Conservation (phyloP, 2,329 filamentous ascomycete genomes). For the Aspergillus aculeatus region DNA sequence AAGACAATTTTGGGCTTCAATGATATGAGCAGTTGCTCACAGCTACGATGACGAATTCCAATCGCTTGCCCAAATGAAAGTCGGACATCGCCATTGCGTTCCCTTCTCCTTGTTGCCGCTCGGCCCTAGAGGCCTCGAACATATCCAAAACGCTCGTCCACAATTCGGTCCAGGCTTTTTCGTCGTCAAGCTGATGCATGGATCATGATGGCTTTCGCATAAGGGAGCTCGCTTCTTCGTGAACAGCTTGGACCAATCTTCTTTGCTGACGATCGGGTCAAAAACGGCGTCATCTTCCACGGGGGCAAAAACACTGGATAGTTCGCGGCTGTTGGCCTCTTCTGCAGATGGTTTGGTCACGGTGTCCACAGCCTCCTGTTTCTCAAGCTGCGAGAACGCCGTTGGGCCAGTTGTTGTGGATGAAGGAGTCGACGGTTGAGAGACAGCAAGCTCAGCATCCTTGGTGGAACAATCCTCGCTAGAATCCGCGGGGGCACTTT, state of each 20-base stretch:
- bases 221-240: conserved; percentile 70
- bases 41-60: conserved; percentile 48
- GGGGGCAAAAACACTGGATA: conserved; percentile 21
- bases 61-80: conserved; percentile 72
- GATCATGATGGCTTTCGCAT: conserved; percentile 81
- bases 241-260: conserved; percentile 83
- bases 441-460: background rate
- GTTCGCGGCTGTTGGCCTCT: conserved; percentile 5
- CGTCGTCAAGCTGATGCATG: conserved; percentile 77
- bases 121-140: conserved; percentile 75
- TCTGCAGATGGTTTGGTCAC: background rate
- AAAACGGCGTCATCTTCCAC: conserved; percentile 50
- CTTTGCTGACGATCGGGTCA: conserved; percentile 70
- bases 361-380: background rate
- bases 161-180: conserved; percentile 88
- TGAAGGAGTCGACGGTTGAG: background rate
- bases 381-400: background rate
- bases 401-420: background rate
- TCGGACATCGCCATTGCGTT: conserved; percentile 83
- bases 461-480: background rate
- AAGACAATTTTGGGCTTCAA: background rate
- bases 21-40: background rate
- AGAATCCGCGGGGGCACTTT: conserved; percentile 27
- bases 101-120: conserved; percentile 80
- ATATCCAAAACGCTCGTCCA: conserved; percentile 67